Percentiles rank a stretch among this genome's conserved stretches.
These are phyloP conservation scores for Knufia petricola DNA, from an alignment of 2,329 filamentous ascomycete species.

Conservation along the genomic window DNA sequence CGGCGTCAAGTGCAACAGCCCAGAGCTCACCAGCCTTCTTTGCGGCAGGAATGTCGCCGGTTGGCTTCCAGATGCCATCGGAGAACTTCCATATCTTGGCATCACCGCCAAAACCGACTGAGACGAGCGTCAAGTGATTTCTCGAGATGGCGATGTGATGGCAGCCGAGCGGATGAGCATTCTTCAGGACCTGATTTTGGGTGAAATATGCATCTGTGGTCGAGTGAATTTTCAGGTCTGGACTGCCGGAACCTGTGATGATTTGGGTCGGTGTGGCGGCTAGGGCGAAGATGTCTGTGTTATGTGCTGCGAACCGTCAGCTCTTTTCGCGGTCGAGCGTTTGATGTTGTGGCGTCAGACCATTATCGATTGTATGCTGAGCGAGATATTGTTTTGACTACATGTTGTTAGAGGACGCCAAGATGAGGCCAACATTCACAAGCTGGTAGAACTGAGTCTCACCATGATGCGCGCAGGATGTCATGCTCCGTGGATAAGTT, in stretches of 20 bases:
- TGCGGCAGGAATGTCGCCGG: slow-evolving; percentile 30
- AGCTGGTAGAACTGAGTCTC: neutral
- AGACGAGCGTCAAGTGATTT: slow-evolving; percentile 64
- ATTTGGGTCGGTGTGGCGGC: slow-evolving; percentile 65
- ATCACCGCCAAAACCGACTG: slow-evolving; percentile 80
- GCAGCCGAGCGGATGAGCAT: slow-evolving; percentile 78
- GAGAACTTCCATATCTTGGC: slow-evolving; percentile 68
- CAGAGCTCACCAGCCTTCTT: slow-evolving; percentile 62
- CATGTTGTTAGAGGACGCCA: slow-evolving; percentile 4
- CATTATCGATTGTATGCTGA: slow-evolving; percentile 79
- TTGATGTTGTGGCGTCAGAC: slow-evolving; percentile 37
- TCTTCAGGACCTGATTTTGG: slow-evolving; percentile 66
- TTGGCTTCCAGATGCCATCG: slow-evolving; percentile 47
- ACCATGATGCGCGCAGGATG: slow-evolving; percentile 1
- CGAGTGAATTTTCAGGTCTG: slow-evolving; percentile 69
- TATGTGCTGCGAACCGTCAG: slow-evolving; percentile 53
- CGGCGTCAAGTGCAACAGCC: slow-evolving; percentile 75
- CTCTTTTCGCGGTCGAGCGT: neutral
- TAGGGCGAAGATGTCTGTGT: slow-evolving; percentile 74
- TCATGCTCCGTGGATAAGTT: neutral
- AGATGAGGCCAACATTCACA: neutral
- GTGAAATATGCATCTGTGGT: slow-evolving; percentile 66
- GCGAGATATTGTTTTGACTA: slow-evolving; percentile 98
- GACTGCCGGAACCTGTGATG: slow-evolving; percentile 76
- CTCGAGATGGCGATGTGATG: slow-evolving; percentile 72